Evolutionary conservation across 176 grass and related monocot species (phyloP).

Genomic region (Cocos nucifera): DNA sequence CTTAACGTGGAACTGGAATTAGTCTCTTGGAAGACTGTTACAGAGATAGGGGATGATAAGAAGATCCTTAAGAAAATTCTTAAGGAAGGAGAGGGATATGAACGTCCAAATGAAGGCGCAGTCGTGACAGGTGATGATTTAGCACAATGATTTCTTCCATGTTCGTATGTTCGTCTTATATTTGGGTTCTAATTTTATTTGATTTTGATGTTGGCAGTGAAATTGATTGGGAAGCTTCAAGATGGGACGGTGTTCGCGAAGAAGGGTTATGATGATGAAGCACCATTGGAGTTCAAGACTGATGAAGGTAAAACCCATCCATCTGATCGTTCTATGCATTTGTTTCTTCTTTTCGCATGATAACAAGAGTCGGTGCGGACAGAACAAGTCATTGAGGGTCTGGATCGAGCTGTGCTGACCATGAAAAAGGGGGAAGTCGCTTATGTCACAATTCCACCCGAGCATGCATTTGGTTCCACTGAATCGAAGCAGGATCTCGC

Average conservation of each 20-base stretch:
- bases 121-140: slow-evolving; percentile 39
- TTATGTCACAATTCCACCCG: slow-evolving; percentile 48
- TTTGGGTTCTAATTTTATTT: neutral
- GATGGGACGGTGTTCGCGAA: slow-evolving; percentile 14
- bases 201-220: slow-evolving; percentile 9
- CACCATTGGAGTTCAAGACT: slow-evolving; percentile 15
- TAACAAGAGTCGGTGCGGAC: no score
- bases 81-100: slow-evolving; percentile 68
- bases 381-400: slow-evolving; percentile 76
- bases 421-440: slow-evolving; percentile 82
- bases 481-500: slow-evolving; percentile 57
- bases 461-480: slow-evolving; percentile 47
- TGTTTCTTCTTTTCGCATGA: no score
- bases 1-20: slow-evolving; percentile 57
- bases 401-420: slow-evolving; percentile 59
- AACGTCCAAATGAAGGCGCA: slow-evolving; percentile 54
- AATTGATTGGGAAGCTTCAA: slow-evolving; percentile 18
- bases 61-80: slow-evolving; percentile 64
- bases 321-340: no score
- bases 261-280: slow-evolving; percentile 15
- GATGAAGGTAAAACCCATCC: slow-evolving; percentile 12
- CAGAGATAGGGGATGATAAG: slow-evolving; percentile 65
- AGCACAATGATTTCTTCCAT: neutral
- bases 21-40: slow-evolving; percentile 65
- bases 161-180: neutral